phyloP scores from a whole-genome alignment of 768 basidiomycete species.

The Agrocybe chaxingu region DNA sequence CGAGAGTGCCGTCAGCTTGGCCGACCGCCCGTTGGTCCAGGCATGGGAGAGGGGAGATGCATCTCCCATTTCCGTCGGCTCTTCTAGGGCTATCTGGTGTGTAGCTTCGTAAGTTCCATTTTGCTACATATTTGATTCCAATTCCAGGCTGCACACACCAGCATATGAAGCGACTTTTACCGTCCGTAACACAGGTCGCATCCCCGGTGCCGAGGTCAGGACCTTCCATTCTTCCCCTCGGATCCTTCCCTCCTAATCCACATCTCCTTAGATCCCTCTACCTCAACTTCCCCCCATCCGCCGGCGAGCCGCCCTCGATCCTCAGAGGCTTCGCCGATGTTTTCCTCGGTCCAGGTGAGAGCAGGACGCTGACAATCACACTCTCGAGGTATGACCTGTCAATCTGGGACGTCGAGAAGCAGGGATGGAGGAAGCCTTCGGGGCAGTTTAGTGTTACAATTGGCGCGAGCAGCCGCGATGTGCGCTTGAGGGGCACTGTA shows the following conservation, averaged over 20 bases:
- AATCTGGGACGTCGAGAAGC: constrained; percentile 67
- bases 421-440: constrained; percentile 67
- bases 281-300: constrained; percentile 56
- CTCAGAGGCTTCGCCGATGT: constrained; percentile 67
- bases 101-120: no score
- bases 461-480: constrained; percentile 68
- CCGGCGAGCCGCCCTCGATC: constrained; percentile 66
- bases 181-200: constrained; percentile 58
- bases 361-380: constrained; percentile 42
- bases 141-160: constrained; percentile 52
- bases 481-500: constrained; percentile 42
- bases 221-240: background rate
- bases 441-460: constrained; percentile 60
- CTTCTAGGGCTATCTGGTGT: constrained; percentile 51
- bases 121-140: no score
- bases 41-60: constrained; percentile 58
- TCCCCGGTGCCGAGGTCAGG: constrained; percentile 59
- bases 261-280: constrained; percentile 58
- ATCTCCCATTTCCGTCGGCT: constrained; percentile 51
- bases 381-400: constrained; percentile 67
- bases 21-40: constrained; percentile 27
- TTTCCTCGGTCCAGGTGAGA: constrained; percentile 42
- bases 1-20: constrained; percentile 27
- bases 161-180: constrained; percentile 56
- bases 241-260: background rate